Percentiles rank a stretch among this genome's conserved stretches.
phyloP scores from a whole-genome alignment of 768 basidiomycete species.

The Coprinopsis strossmayeri region DNA sequence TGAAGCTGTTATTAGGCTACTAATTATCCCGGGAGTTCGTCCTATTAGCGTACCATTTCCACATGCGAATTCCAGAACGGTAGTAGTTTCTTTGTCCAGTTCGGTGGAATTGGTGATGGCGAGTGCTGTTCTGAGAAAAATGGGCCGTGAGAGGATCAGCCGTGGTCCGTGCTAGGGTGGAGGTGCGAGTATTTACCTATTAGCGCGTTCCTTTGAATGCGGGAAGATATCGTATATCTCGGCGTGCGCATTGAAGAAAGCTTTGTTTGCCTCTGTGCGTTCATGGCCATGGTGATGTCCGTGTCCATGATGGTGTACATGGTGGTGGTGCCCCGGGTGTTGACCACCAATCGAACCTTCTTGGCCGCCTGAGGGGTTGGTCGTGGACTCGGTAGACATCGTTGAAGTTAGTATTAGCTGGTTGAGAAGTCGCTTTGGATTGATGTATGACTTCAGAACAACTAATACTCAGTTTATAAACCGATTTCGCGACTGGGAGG shows the following conservation, averaged over 20 bases:
- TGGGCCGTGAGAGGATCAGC: neutral
- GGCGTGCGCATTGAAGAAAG: constrained; percentile 4
- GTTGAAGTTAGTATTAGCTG: too few species aligned
- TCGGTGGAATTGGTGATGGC: constrained; percentile 28
- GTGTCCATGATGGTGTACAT: constrained; percentile 6
- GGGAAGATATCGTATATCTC: constrained; percentile 11
- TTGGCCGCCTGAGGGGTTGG: too few species aligned
- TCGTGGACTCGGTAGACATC: too few species aligned
- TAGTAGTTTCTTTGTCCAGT: constrained; percentile 46
- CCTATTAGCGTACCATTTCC: constrained; percentile 48
- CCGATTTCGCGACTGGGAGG: too few species aligned
- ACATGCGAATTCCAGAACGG: constrained; percentile 64
- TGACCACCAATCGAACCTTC: too few species aligned
- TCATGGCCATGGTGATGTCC: constrained; percentile 1
- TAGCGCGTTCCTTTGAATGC: constrained; percentile 11
- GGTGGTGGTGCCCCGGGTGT: too few species aligned
- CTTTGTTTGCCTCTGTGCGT: constrained; percentile 10
- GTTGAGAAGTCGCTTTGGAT: too few species aligned
- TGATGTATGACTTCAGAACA: too few species aligned
- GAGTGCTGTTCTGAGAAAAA: constrained; percentile 19
- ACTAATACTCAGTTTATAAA: too few species aligned
- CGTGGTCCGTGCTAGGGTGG: neutral
- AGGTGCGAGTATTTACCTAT: constrained; percentile 10
- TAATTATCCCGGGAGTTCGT: too few species aligned
- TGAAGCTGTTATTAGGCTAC: too few species aligned